Conservation (phyloP, 768 basidiomycete genomes). For the Hygrophorus pudorinus region DNA sequence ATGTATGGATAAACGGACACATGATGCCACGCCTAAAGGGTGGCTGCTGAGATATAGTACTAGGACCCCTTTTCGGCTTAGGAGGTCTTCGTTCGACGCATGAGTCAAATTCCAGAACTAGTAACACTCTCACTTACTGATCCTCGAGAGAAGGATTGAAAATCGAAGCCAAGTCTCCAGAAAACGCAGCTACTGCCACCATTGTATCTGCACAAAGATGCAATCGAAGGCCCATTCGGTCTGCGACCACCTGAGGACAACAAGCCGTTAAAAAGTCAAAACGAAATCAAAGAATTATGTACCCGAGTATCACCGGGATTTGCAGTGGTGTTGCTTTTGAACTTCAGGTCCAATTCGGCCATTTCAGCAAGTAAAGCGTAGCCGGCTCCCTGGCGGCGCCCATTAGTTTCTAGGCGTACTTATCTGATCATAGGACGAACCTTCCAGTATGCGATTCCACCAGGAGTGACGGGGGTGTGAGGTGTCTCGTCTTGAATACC, state of each 20-base stretch:
- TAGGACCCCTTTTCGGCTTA: constrained; percentile 19
- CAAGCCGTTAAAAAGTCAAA: not conserved
- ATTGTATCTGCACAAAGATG: constrained; percentile 77
- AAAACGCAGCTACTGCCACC: constrained; percentile 45
- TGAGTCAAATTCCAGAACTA: not conserved
- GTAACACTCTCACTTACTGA: constrained; percentile 13
- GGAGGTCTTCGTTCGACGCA: constrained; percentile 14
- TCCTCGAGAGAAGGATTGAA: constrained; percentile 26
- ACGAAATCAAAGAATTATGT: constrained; percentile 1
- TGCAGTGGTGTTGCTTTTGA: constrained; percentile 22
- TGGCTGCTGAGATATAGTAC: constrained; percentile 21
- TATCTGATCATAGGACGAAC: constrained; percentile 26
- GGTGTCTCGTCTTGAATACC: constrained; percentile 18
- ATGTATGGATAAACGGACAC: constrained; percentile 19
- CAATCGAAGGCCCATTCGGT: constrained; percentile 42
- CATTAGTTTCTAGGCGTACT: not conserved
- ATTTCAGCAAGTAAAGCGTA: constrained; percentile 64
- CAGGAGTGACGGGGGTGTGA: constrained; percentile 15
- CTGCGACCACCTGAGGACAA: constrained; percentile 39
- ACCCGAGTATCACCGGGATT: constrained; percentile 30
- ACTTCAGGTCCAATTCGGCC: constrained; percentile 33
- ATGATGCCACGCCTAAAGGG: constrained; percentile 19
- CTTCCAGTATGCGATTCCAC: constrained; percentile 54
- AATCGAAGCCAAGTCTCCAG: constrained; percentile 36
- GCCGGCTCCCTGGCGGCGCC: constrained; percentile 38